A percentile compares a stretch with the other conserved stretches of the same genome.
Evolutionary conservation across 202 grass and related monocot species (phyloP).

Genomic region (Eragrostis tef): DNA sequence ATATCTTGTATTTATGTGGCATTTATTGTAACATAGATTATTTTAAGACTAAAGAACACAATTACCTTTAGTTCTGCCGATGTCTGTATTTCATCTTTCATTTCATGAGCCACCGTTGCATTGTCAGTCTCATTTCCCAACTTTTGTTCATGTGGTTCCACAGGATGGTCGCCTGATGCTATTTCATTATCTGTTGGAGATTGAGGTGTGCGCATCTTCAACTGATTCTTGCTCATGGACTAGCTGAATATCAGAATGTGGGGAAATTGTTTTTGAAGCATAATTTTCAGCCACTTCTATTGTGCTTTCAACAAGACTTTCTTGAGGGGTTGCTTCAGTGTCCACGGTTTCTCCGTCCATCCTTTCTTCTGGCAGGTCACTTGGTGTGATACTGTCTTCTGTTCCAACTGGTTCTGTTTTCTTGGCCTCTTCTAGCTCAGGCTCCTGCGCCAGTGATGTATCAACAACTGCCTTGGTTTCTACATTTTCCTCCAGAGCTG

Average conservation of each 20-base stretch:
- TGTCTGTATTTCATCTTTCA: conserved; percentile 37
- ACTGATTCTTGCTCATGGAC: conserved; percentile 32
- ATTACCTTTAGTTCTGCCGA: conserved; percentile 40
- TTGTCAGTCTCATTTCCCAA: conserved; percentile 17
- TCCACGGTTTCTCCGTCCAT: conserved; percentile 27
- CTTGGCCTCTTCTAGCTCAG: conserved; percentile 41
- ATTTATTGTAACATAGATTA: conserved; percentile 30
- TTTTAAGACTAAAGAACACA: neutral
- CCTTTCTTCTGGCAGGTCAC: conserved; percentile 31
- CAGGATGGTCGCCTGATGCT: conserved; percentile 8
- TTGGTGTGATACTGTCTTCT: conserved; percentile 32
- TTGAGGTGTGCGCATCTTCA: conserved; percentile 29
- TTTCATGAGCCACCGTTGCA: conserved; percentile 11
- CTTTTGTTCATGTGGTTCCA: conserved; percentile 33
- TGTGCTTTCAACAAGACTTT: conserved; percentile 12
- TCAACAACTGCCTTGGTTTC: conserved; percentile 27
- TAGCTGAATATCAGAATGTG: conserved; percentile 32
- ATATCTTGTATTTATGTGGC: conserved; percentile 21
- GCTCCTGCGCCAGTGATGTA: conserved; percentile 34
- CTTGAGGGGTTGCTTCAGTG: conserved; percentile 36
- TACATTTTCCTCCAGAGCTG: conserved; percentile 25
- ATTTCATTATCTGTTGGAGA: conserved; percentile 41
- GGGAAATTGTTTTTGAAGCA: conserved; percentile 29
- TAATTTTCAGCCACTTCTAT: conserved; percentile 24
- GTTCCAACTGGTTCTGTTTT: conserved; percentile 26